A percentile compares a stretch with the other conserved stretches of the same genome.
Evolutionary conservation across 73 alveolate genomes (phyloP).

Genomic region (Uronychia setigera): DNA sequence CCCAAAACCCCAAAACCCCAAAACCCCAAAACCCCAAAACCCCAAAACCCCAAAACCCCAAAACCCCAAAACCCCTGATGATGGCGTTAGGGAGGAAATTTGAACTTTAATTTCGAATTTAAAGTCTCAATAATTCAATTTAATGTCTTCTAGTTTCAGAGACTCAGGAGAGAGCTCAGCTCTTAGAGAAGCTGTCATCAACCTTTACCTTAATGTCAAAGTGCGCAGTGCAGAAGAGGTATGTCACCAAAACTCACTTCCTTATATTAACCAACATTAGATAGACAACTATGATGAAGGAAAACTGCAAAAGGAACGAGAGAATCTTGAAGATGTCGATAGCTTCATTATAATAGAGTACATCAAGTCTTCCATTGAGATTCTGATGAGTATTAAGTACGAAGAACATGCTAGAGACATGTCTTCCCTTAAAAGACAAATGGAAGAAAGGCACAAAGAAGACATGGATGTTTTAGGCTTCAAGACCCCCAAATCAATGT

Average conservation of each 20-base stretch:
- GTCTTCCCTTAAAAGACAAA: background rate
- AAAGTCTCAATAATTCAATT: background rate
- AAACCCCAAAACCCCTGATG: too few relatives aligned
- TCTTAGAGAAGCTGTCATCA: slow-evolving; percentile 1
- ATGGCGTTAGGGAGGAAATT: too few relatives aligned
- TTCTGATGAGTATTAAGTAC: slow-evolving; percentile 33
- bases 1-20: too few relatives aligned
- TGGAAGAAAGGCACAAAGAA: background rate
- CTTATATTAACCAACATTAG: too few relatives aligned
- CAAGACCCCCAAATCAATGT: background rate
- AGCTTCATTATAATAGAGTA: slow-evolving; percentile 9
- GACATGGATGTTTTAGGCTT: background rate
- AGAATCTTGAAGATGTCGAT: background rate
- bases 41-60: too few relatives aligned
- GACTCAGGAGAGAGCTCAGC: background rate
- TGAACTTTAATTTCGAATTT: too few relatives aligned
- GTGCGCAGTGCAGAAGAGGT: slow-evolving; percentile 17
- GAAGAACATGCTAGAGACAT: slow-evolving; percentile 12
- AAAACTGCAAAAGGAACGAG: slow-evolving; percentile 12
- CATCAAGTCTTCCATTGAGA: slow-evolving; percentile 44
- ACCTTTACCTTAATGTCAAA: slow-evolving; percentile 18
- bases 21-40: too few relatives aligned
- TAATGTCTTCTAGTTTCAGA: slow-evolving; percentile 3
- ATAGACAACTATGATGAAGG: slow-evolving; percentile 10
- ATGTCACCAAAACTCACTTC: too few relatives aligned